Evolutionary conservation across 176 grass and related monocot genomes (phyloP).

Genomic region (Miscanthus lutarioriparius): DNA sequence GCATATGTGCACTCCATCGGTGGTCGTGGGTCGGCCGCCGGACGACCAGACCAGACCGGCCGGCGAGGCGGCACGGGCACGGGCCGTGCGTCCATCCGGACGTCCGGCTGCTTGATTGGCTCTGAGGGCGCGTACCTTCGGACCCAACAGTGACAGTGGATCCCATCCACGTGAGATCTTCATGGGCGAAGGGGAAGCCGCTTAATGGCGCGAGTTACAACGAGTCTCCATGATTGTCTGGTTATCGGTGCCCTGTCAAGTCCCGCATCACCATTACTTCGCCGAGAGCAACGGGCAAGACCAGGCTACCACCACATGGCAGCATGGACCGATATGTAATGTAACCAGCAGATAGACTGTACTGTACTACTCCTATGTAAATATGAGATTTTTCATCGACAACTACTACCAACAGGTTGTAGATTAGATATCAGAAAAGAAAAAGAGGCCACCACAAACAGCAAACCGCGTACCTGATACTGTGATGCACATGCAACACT

Average conservation of each 20-base stretch:
- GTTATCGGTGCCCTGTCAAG: constrained; percentile 43
- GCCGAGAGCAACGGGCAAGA: constrained; percentile 32
- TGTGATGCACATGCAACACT: background rate
- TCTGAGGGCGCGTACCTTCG: constrained; percentile 29
- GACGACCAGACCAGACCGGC: background rate
- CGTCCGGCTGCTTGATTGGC: background rate
- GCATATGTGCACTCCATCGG: background rate
- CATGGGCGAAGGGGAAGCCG: constrained; percentile 32
- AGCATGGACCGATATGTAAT: background rate
- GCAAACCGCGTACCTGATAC: constrained; percentile 1
- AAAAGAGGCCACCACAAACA: background rate
- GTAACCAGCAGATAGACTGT: background rate
- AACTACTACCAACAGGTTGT: background rate
- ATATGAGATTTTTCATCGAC: background rate
- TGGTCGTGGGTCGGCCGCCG: background rate
- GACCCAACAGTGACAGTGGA: constrained; percentile 47
- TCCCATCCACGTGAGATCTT: constrained; percentile 49
- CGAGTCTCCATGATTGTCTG: constrained; percentile 51
- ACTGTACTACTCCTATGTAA: background rate
- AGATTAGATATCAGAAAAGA: background rate
- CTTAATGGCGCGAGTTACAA: constrained; percentile 47
- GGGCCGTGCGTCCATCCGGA: background rate
- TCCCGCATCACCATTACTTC: constrained; percentile 44
- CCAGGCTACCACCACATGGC: constrained; percentile 9
- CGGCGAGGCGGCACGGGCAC: background rate